Evolutionary conservation across 2,329 filamentous ascomycete species (phyloP), one percentile per base, ranked within the genome.

Genomic region (Claviceps maximensis): DNA sequence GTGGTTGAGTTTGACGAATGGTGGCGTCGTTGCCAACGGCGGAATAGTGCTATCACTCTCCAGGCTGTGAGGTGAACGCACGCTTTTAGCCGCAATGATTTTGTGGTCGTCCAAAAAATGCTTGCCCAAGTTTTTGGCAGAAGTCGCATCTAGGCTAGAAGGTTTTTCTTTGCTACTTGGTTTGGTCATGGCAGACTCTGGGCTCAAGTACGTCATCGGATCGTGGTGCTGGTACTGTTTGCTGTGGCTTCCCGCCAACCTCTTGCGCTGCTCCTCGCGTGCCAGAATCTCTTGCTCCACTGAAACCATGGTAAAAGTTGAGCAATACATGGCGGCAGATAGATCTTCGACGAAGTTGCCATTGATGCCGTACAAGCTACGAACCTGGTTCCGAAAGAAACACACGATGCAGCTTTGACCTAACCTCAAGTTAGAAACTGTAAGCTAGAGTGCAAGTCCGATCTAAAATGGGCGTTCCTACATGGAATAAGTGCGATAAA

Each of bases 261-360:
- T 51, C 9, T 41, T 52, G 36, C 56, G 52, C 41, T 57, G 51
- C 40, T 49, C 58, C 47, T 68, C 61, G 29, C 67, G 65, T 23
- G 61, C 29, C 0, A 61, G 49, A 31, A 69, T 67, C 53, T 70
- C 67, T 12, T 63, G 56, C 40, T 70, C 65, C 31, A 58, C 62
- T 3, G 61, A 58, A 4, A 60, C 53, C 25, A 69, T 56, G 15
- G 64, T 61, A 1, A 51, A 13, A 42, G 53, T 59, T 4, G 68
- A 67, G 44, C 60, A 63, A 47, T 52, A 65, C 47, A 62, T 68
- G 19, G 60, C 59, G 23, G 59, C 58, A 2, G 13, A 15, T 15
- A 38, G 63, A 50, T 70, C 68, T 3, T n/a, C n/a, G n/a, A n/a
- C n/a, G 42, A 36, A 12, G 8, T 45, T 51, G 25, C 67, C 66